These are phyloP conservation scores for Boletus reticulatus DNA, from an alignment of 768 basidiomycete species.

Conservation along the genomic window DNA sequence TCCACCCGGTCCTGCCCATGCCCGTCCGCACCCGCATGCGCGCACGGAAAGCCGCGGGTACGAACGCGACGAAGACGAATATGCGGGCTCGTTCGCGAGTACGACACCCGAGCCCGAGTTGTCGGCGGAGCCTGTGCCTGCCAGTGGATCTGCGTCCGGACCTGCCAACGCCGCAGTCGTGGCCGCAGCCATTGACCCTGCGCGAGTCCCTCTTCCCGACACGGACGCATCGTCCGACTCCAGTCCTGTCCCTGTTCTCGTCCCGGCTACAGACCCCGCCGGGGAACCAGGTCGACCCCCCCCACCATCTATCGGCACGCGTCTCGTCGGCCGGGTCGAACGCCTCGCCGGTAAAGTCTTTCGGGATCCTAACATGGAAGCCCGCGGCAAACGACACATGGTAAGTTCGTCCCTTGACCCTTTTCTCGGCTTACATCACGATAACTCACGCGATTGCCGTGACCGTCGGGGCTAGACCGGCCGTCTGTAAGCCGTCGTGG, in stretches of 20 bases:
- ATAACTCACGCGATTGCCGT: no score
- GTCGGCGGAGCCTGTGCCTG: no score
- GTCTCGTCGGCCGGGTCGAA: slow-evolving; percentile 14
- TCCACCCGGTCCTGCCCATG: background rate
- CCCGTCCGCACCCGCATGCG: background rate
- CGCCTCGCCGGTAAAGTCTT: slow-evolving; percentile 18
- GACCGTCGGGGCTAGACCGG: slow-evolving; percentile 1
- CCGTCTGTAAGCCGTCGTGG: background rate
- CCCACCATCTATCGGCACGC: background rate
- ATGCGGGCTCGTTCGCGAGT: background rate
- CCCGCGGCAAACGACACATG: slow-evolving; percentile 17
- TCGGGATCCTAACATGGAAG: slow-evolving; percentile 17
- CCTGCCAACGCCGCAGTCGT: no score
- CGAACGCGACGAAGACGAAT: slow-evolving; percentile 22
- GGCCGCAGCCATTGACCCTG: no score
- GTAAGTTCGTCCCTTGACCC: background rate
- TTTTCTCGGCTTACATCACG: no score
- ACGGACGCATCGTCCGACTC: background rate
- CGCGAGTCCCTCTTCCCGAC: background rate
- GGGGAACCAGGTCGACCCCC: no score
- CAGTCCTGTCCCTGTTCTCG: background rate
- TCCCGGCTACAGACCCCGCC: background rate
- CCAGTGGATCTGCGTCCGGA: no score
- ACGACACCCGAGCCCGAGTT: background rate
- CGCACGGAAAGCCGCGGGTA: slow-evolving; percentile 10